These are phyloP conservation scores for Exophiala alcalophila DNA, from an alignment of 2,329 filamentous ascomycete genomes.

Conservation along the genomic window DNA sequence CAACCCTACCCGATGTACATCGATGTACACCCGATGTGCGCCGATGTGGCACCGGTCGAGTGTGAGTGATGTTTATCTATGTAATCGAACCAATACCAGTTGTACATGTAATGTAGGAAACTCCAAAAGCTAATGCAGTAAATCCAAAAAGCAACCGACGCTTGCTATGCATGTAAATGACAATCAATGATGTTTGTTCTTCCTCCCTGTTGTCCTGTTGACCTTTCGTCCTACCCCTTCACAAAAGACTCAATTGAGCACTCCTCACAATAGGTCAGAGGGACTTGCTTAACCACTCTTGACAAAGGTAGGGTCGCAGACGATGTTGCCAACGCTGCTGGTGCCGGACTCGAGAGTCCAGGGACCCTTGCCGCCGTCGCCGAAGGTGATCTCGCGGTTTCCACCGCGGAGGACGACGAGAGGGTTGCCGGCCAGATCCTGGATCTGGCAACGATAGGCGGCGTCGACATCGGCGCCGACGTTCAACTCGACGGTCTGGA, in stretches of 20 bases:
- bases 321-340: slow-evolving; percentile 39
- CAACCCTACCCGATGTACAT: too few relatives aligned
- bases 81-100: too few relatives aligned
- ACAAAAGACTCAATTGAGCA: too few relatives aligned
- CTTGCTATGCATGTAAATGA: slow-evolving; percentile 14
- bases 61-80: too few relatives aligned
- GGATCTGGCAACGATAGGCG: slow-evolving; percentile 25
- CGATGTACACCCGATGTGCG: too few relatives aligned
- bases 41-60: too few relatives aligned
- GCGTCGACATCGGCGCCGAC: slow-evolving; percentile 20
- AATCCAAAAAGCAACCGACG: slow-evolving; percentile 4
- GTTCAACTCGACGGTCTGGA: slow-evolving; percentile 23
- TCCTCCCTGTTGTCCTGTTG: neutral
- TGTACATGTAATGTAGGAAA: too few relatives aligned
- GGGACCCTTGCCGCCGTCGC: slow-evolving; percentile 22
- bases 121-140: slow-evolving; percentile 6
- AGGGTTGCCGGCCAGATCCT: slow-evolving; percentile 18
- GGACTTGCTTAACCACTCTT: slow-evolving; percentile 11
- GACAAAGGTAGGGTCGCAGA: slow-evolving; percentile 25
- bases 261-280: neutral
- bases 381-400: slow-evolving; percentile 26
- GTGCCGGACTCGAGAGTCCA: slow-evolving; percentile 33
- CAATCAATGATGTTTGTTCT: slow-evolving; percentile 6
- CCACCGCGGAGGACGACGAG: slow-evolving; percentile 19
- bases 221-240: neutral